Conservation (phyloP, 345 rosid genomes). For the Lumnitzera racemosa region DNA sequence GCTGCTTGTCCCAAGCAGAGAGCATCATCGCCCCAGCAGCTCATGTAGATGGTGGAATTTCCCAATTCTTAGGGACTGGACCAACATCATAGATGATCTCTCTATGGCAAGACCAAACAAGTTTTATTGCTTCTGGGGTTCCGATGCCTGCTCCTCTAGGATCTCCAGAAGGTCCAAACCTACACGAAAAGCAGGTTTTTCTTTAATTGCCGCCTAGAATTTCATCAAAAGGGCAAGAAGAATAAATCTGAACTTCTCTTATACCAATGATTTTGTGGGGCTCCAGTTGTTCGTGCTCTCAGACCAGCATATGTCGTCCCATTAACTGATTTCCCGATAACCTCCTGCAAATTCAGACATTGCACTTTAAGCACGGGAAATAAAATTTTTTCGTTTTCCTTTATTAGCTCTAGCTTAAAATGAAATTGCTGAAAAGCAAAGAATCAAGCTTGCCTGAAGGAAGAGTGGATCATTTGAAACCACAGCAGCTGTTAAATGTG, state of each 20-base stretch:
- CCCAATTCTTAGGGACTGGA: constrained; percentile 71
- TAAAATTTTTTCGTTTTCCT: neutral
- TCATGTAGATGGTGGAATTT: constrained; percentile 72
- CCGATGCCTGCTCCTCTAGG: constrained; percentile 99
- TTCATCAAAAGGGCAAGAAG: too few species aligned
- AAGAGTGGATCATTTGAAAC: constrained; percentile 87
- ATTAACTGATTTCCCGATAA: constrained; percentile 79
- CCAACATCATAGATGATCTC: constrained; percentile 88
- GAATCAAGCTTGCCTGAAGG: constrained; percentile 50
- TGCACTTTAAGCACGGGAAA: constrained; percentile 2
- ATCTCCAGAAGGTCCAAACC: constrained; percentile 99
- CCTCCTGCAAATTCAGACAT: constrained; percentile 47
- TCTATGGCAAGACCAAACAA: constrained; percentile 97
- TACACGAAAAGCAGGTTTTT: constrained; percentile 13
- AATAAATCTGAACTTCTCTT: neutral
- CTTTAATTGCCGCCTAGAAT: too few species aligned
- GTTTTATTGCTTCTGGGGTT: constrained; percentile 94
- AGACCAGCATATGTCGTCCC: constrained; percentile 95
- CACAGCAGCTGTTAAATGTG: constrained; percentile 93
- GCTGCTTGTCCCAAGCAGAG: too few species aligned
- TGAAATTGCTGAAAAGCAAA: neutral
- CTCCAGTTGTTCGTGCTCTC: constrained; percentile 96
- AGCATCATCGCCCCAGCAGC: neutral
- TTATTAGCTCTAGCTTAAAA: neutral
- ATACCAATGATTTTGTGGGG: constrained; percentile 98